A percentile compares a stretch with the other conserved stretches of the same genome.
These are phyloP conservation scores for Microascus cirrosus DNA, from an alignment of 2,329 filamentous ascomycete genomes.

Conservation along the genomic window DNA sequence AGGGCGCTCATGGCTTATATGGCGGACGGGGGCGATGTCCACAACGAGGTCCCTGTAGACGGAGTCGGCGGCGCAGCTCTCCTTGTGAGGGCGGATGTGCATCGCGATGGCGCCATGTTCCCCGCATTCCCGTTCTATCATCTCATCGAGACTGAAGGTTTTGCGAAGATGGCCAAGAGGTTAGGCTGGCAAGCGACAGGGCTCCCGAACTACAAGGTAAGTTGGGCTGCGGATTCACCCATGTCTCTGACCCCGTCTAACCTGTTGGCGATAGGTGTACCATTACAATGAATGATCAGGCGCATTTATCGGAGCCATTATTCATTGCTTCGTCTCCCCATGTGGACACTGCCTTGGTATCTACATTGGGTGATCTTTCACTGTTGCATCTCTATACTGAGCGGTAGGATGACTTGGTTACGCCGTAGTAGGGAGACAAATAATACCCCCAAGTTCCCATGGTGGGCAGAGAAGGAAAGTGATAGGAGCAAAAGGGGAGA, in stretches of 20 bases:
- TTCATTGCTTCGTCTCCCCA: background rate
- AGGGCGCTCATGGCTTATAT: constrained; percentile 84
- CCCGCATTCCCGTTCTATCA: constrained; percentile 94
- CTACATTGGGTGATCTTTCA: background rate
- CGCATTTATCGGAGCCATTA: background rate
- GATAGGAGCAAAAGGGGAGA: background rate
- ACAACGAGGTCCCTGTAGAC: constrained; percentile 65
- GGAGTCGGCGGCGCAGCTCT: constrained; percentile 89
- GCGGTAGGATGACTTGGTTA: background rate
- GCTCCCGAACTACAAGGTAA: constrained; percentile 93
- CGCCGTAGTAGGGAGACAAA: background rate
- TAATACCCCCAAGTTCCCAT: background rate
- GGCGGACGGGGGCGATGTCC: constrained; percentile 44
- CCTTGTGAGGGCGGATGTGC: constrained; percentile 91
- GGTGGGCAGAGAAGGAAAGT: background rate
- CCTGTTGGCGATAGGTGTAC: constrained; percentile 50
- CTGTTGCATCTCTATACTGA: background rate
- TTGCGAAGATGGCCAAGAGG: constrained; percentile 90
- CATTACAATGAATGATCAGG: constrained; percentile 70
- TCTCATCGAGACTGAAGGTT: constrained; percentile 94
- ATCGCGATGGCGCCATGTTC: constrained; percentile 97
- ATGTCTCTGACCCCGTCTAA: constrained; percentile 1
- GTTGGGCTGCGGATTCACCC: constrained; percentile 14
- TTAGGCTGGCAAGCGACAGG: constrained; percentile 78
- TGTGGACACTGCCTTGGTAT: background rate